A percentile compares a stretch with the other conserved stretches of the same genome.
Conservation (phyloP, 2,329 filamentous ascomycete species). For the Epichloe sp. region DNA sequence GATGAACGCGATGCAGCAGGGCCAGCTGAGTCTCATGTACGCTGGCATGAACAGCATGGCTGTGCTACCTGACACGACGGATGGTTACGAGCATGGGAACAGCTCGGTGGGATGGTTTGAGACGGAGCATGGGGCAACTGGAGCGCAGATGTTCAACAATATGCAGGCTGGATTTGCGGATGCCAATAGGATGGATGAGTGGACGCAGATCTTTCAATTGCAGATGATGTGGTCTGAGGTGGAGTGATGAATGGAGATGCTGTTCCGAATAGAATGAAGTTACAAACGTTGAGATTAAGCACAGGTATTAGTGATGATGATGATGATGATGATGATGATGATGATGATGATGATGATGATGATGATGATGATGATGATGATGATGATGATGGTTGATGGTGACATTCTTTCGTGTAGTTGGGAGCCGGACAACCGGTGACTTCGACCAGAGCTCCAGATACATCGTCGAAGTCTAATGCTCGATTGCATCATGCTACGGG, state of each 20-base stretch:
- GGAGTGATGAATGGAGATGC: constrained; percentile 10
- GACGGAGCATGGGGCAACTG: constrained; percentile 20
- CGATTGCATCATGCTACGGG: no score
- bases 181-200: constrained; percentile 14
- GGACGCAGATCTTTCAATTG: constrained; percentile 15
- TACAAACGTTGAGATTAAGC: no score
- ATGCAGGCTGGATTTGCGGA: constrained; percentile 19
- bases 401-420: no score
- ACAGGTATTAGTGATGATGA: no score
- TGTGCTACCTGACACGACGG: constrained; percentile 14
- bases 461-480: no score
- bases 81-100: constrained; percentile 21
- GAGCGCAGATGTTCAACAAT: constrained; percentile 19
- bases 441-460: no score
- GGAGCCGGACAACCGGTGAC: no score
- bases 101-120: constrained; percentile 22
- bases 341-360: no score
- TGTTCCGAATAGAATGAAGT: no score
- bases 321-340: no score
- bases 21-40: constrained; percentile 20
- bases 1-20: constrained; percentile 21
- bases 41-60: constrained; percentile 17
- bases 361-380: no score
- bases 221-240: constrained; percentile 19
- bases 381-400: no score